A percentile compares a stretch with the other conserved stretches of the same genome.
These are phyloP conservation scores for Populus simonii DNA, from an alignment of 345 rosid genomes.

Conservation along the genomic window DNA sequence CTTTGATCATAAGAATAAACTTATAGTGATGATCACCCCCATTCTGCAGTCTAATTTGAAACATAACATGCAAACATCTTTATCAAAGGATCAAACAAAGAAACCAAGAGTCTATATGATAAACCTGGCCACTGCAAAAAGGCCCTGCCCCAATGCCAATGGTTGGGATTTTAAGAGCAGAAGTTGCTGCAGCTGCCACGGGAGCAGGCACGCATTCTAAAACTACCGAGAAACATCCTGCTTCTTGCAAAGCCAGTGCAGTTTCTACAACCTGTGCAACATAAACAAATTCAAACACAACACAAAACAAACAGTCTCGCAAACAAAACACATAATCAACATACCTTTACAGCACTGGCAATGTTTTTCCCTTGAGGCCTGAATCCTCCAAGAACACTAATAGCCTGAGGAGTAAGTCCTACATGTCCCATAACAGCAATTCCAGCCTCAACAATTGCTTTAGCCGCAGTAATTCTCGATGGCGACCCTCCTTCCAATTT, in stretches of 20 bases:
- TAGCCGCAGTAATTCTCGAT: conserved; percentile 78
- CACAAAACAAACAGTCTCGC: neutral
- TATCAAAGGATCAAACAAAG: neutral
- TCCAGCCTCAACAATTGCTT: conserved; percentile 86
- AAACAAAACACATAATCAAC: neutral
- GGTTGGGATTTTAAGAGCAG: conserved; percentile 84
- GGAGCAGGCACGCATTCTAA: conserved; percentile 87
- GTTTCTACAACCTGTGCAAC: conserved; percentile 80
- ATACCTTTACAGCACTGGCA: conserved; percentile 78
- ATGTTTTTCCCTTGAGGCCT: conserved; percentile 87
- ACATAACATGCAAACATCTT: too few relatives aligned
- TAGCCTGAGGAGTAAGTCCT: conserved; percentile 94
- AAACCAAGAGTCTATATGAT: neutral
- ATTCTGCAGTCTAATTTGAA: too few relatives aligned
- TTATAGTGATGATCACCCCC: neutral
- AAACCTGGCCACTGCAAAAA: conserved; percentile 92
- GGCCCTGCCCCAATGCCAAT: conserved; percentile 98
- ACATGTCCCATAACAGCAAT: conserved; percentile 97
- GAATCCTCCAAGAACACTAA: conserved; percentile 94
- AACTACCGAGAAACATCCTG: conserved; percentile 88
- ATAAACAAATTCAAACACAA: conserved; percentile 11
- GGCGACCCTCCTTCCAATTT: conserved; percentile 88
- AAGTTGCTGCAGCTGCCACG: conserved; percentile 89
- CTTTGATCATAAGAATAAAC: neutral
- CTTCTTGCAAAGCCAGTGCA: conserved; percentile 87